These are phyloP conservation scores for Pancytospora philotis DNA, from an alignment of 371 early-diverging fungal species.

Conservation along the genomic window DNA sequence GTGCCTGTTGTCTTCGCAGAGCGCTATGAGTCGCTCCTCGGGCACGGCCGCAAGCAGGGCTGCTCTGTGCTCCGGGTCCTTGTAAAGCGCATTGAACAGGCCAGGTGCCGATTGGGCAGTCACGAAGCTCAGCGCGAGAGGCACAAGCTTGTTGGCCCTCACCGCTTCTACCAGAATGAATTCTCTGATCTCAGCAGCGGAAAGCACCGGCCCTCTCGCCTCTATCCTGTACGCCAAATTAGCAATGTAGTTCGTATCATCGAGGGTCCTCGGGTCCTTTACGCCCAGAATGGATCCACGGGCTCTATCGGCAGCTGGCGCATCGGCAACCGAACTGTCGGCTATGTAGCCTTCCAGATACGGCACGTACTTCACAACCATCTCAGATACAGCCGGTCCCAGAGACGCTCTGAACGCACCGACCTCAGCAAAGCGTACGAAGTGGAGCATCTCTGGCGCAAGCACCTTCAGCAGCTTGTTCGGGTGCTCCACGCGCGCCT, in stretches of 20 bases:
- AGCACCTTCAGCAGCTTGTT: slow-evolving; percentile 21
- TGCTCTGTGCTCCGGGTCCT: not conserved
- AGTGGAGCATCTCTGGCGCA: slow-evolving; percentile 14
- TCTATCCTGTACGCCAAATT: too few species aligned
- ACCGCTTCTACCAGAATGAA: slow-evolving; percentile 2
- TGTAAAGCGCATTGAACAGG: not conserved
- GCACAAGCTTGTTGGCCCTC: not conserved
- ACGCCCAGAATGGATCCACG: too few species aligned
- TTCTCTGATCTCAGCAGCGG: too few species aligned
- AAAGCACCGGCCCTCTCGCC: too few species aligned
- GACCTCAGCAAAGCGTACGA: slow-evolving; percentile 1
- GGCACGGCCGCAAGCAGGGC: not conserved
- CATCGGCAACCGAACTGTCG: too few species aligned
- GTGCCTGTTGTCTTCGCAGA: not conserved
- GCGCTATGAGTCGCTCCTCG: not conserved
- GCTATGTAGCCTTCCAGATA: not conserved
- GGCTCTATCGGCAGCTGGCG: too few species aligned
- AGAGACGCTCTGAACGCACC: not conserved
- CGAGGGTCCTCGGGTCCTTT: not conserved
- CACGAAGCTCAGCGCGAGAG: not conserved
- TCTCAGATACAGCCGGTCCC: not conserved
- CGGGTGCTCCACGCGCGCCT: slow-evolving; percentile 19
- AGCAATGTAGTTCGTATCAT: not conserved
- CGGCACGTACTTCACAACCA: not conserved
- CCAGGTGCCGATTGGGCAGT: not conserved